Percentiles rank a stretch among this genome's conserved stretches.
phyloP scores from a whole-genome alignment of 2,329 filamentous ascomycete genomes.

The Acrodontium crateriforme region DNA sequence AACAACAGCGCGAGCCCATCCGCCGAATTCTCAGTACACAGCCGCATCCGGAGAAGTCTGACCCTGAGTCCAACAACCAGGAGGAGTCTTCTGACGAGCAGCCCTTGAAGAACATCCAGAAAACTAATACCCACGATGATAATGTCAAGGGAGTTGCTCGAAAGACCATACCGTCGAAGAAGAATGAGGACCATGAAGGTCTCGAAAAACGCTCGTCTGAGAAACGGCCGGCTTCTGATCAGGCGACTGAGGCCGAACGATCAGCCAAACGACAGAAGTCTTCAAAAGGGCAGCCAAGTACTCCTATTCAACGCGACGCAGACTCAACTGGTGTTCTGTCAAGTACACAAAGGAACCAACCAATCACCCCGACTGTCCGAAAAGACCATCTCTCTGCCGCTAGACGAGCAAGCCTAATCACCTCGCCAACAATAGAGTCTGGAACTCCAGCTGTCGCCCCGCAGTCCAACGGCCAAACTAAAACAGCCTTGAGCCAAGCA shows the following conservation, averaged over 20 bases:
- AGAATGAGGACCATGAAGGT: too few relatives aligned
- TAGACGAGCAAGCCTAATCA: conserved; percentile 11
- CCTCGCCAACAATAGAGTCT: conserved; percentile 11
- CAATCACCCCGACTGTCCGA: conserved; percentile 13
- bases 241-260: conserved; percentile 7
- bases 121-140: conserved; percentile 1
- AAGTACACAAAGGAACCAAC: conserved; percentile 11
- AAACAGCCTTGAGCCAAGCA: conserved; percentile 11
- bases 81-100: conserved; percentile 5
- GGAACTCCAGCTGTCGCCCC: conserved; percentile 11
- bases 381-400: conserved; percentile 17
- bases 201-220: too few relatives aligned
- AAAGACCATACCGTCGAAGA: conserved; percentile 15
- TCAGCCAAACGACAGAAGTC: too few relatives aligned
- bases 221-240: conserved; percentile 5
- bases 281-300: too few relatives aligned
- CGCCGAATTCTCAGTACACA: conserved; percentile 18
- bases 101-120: conserved; percentile 5
- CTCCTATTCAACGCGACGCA: conserved; percentile 10
- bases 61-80: conserved; percentile 1
- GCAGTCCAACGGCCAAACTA: conserved; percentile 5
- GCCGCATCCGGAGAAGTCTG: conserved; percentile 9
- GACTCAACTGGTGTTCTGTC: conserved; percentile 9
- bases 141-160: conserved; percentile 18
- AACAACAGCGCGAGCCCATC: conserved; percentile 12